These are phyloP conservation scores for Trichophyton equinum DNA, from an alignment of 2,329 filamentous ascomycete genomes.

Conservation along the genomic window DNA sequence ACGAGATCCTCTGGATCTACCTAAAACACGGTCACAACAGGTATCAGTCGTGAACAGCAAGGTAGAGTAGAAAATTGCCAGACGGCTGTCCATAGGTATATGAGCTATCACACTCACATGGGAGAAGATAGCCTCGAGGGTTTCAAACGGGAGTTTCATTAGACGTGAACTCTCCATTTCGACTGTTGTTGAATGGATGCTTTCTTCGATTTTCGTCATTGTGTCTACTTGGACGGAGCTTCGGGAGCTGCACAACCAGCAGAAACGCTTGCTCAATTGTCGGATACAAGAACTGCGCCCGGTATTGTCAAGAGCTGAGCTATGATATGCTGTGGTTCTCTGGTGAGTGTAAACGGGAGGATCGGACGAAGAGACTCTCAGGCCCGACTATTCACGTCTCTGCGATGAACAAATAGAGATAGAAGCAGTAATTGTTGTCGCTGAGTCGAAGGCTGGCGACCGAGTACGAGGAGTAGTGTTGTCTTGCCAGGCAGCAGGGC, in stretches of 20 bases:
- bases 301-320: not conserved
- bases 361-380: not conserved
- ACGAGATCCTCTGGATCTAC: conserved; percentile 11
- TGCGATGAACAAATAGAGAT: not conserved
- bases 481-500: not conserved
- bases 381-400: not conserved
- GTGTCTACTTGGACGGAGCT: not conserved
- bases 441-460: not conserved
- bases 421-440: not conserved
- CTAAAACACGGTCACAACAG: conserved; percentile 8
- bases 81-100: conserved; percentile 20
- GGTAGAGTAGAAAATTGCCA: not conserved
- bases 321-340: not conserved
- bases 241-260: not conserved
- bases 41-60: not conserved
- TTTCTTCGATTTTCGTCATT: not conserved
- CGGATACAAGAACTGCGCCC: not conserved
- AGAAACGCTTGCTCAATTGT: not conserved
- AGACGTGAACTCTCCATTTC: conserved; percentile 4
- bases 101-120: conserved; percentile 33
- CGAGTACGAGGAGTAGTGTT: not conserved
- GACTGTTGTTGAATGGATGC: not conserved
- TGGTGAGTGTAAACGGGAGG: not conserved
- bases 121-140: conserved; percentile 21
- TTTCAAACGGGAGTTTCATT: conserved; percentile 22